These are phyloP conservation scores for apple (Malus domestica) DNA, from an alignment of 306 rosid genomes.

Conservation along the genomic window ASM211411v1 NC_041803.1:23710001-23710500, in stretches of 20 bases:
- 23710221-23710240: not conserved
- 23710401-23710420: not conserved
- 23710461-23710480: not conserved
- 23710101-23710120: too few relatives aligned
- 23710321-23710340: conserved; percentile 5
- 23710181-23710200: not conserved
- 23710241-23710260: not conserved
- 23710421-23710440: not conserved
- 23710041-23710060: too few relatives aligned
- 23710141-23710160: not conserved
- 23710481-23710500: conserved; percentile 29
- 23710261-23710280: not conserved
- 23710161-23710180: not conserved
- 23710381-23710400: conserved; percentile 5
- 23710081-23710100: too few relatives aligned
- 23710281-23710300: not conserved
- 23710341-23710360: conserved; percentile 14
- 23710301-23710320: not conserved
- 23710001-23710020: too few relatives aligned
- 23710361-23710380: conserved; percentile 13
- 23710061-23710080: too few relatives aligned
- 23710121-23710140: too few relatives aligned
- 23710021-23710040: too few relatives aligned
- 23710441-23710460: not conserved
- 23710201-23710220: not conserved